Evolutionary conservation across 2,329 filamentous ascomycete species (phyloP).

Genomic region (Alternaria ventricosa): DNA sequence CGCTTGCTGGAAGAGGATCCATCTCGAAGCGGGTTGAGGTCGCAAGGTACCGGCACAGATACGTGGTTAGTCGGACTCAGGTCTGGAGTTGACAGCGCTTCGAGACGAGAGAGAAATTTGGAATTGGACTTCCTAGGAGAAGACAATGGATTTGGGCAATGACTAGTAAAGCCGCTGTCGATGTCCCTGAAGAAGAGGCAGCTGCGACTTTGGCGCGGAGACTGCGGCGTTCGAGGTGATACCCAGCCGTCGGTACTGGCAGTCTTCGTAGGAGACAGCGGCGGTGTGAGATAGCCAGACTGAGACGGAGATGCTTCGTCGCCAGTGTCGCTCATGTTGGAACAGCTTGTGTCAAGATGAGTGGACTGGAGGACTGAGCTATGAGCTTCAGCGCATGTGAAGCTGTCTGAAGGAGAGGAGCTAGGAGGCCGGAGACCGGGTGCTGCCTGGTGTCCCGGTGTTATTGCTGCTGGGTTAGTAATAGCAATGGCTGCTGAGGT

Average conservation of each 20-base stretch:
- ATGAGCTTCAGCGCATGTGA: constrained; percentile 32
- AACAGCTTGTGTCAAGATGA: constrained; percentile 3
- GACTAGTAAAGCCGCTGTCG: constrained; percentile 9
- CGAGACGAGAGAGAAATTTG: constrained; percentile 19
- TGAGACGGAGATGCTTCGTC: constrained; percentile 19
- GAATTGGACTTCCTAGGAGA: constrained; percentile 35
- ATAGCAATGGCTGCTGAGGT: constrained; percentile 29
- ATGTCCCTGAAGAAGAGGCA: constrained; percentile 31
- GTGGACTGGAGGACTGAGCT: neutral
- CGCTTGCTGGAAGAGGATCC: neutral
- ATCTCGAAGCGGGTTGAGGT: neutral
- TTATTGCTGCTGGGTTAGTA: constrained; percentile 46
- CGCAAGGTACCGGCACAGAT: neutral
- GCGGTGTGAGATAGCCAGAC: constrained; percentile 37
- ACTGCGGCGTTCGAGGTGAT: constrained; percentile 40
- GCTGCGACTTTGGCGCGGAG: constrained; percentile 39
- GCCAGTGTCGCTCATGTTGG: constrained; percentile 33
- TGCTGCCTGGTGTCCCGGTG: constrained; percentile 23
- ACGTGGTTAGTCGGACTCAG: constrained; percentile 11
- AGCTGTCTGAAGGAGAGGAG: constrained; percentile 19
- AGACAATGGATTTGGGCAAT: constrained; percentile 23
- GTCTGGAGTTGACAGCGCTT: constrained; percentile 23
- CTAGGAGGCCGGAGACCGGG: constrained; percentile 10
- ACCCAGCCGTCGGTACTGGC: constrained; percentile 41
- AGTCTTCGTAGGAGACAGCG: constrained; percentile 45